These are phyloP conservation scores for Albophoma yamanashiensis DNA, from an alignment of 2,329 filamentous ascomycete species.

Conservation along the genomic window DNA sequence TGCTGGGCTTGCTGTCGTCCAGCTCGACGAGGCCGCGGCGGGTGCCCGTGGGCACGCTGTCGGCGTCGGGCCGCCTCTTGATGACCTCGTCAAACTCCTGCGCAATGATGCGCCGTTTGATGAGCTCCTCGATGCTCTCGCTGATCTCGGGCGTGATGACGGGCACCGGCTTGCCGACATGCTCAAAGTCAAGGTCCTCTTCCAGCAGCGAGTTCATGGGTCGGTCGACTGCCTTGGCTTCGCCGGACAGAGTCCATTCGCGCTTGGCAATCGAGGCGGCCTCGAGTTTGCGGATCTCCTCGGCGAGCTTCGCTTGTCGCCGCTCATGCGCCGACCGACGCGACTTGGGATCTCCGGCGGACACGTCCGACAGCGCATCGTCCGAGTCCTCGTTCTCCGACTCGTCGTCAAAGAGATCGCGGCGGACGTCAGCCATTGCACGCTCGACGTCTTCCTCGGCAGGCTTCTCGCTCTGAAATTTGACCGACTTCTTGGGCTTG, in stretches of 20 bases:
- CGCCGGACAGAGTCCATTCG: conserved; percentile 82
- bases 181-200: conserved; percentile 91
- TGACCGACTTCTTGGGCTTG: conserved; percentile 31
- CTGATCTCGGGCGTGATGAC: conserved; percentile 87
- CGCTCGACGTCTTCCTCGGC: conserved; percentile 62
- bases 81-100: conserved; percentile 89
- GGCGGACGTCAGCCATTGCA: conserved; percentile 76
- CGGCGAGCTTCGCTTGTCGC: conserved; percentile 70
- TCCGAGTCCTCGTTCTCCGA: conserved; percentile 55
- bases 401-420: conserved; percentile 79
- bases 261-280: conserved; percentile 80
- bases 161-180: conserved; percentile 86
- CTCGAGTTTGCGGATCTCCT: conserved; percentile 88
- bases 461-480: conserved; percentile 31
- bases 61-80: conserved; percentile 66
- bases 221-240: conserved; percentile 71
- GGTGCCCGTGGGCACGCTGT: conserved; percentile 47
- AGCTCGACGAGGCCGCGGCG: conserved; percentile 69
- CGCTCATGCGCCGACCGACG: conserved; percentile 77
- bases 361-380: conserved; percentile 53
- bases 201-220: conserved; percentile 89
- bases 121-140: conserved; percentile 83
- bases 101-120: conserved; percentile 85
- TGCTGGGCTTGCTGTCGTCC: conserved; percentile 77
- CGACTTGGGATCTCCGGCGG: conserved; percentile 60